Conservation (phyloP, 192 early-diverging fungal species). For the Entrophospora sp. region DNA sequence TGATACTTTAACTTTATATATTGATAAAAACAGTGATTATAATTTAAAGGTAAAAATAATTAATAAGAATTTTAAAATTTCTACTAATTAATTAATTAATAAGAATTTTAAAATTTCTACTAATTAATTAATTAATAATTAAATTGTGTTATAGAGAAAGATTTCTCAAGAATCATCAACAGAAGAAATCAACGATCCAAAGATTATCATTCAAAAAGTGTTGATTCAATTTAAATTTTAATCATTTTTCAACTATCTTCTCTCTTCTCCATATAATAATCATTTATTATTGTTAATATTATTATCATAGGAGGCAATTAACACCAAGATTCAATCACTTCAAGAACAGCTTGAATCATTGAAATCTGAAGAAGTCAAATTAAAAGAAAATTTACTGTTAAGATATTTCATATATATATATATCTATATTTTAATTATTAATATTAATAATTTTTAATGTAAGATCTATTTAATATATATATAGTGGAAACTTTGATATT, state of each 20-base stretch:
- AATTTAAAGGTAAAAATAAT: too few relatives aligned
- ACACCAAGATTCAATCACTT: background rate
- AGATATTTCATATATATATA: background rate
- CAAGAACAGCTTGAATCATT: background rate
- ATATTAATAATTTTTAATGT: background rate
- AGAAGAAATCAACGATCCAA: too few relatives aligned
- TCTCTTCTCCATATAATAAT: too few relatives aligned
- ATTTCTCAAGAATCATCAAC: too few relatives aligned
- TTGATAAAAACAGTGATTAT: too few relatives aligned
- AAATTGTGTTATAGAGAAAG: too few relatives aligned
- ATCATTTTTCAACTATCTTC: too few relatives aligned
- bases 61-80: too few relatives aligned
- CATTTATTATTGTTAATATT: background rate
- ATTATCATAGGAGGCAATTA: background rate
- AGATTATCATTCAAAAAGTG: background rate
- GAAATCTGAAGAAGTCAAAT: background rate
- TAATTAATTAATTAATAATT: too few relatives aligned
- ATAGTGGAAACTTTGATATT: conserved; percentile 26
- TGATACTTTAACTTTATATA: too few relatives aligned
- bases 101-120: too few relatives aligned
- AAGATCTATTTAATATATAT: background rate
- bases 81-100: too few relatives aligned
- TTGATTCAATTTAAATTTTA: background rate
- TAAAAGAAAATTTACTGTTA: background rate
- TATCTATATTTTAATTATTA: background rate